phyloP scores from a whole-genome alignment of 805 yeast genomes.

The Nakazawaea ambrosiae region DNA sequence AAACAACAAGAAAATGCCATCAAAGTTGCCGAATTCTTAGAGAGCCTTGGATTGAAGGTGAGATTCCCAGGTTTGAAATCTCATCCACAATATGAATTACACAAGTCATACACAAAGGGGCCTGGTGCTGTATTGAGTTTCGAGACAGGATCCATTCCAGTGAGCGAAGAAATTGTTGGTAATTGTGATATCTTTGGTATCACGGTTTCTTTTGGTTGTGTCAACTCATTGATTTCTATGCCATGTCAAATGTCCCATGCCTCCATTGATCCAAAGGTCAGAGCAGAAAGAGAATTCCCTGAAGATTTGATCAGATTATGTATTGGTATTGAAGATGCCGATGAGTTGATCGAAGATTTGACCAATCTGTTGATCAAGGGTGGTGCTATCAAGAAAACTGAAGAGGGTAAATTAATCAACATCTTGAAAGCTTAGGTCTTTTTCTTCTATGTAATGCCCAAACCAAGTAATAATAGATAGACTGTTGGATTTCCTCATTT shows the following conservation, averaged over 20 bases:
- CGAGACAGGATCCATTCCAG: slow-evolving; percentile 71
- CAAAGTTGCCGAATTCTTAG: slow-evolving; percentile 68
- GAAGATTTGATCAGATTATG: slow-evolving; percentile 88
- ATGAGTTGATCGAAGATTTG: slow-evolving; percentile 78
- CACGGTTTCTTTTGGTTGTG: slow-evolving; percentile 92
- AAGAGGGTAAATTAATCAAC: slow-evolving; percentile 3
- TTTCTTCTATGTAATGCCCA: too few species aligned
- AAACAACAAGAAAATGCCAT: slow-evolving; percentile 81
- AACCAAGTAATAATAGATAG: too few species aligned
- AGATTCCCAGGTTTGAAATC: slow-evolving; percentile 79
- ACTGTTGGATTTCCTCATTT: too few species aligned
- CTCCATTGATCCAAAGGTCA: slow-evolving; percentile 81
- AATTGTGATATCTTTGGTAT: slow-evolving; percentile 73
- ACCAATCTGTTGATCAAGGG: slow-evolving; percentile 61
- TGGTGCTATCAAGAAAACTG: slow-evolving; percentile 34
- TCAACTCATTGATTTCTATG: slow-evolving; percentile 84
- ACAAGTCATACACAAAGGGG: slow-evolving; percentile 70
- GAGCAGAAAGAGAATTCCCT: slow-evolving; percentile 85
- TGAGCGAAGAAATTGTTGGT: slow-evolving; percentile 69
- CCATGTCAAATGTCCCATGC: slow-evolving; percentile 98
- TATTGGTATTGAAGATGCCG: slow-evolving; percentile 81
- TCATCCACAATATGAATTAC: slow-evolving; percentile 79
- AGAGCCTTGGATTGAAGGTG: slow-evolving; percentile 62
- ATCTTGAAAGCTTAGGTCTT: too few species aligned
- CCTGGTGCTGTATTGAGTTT: slow-evolving; percentile 86